Conservation (phyloP, 2,329 filamentous ascomycete species). For the Botrytis cinerea region DNA sequence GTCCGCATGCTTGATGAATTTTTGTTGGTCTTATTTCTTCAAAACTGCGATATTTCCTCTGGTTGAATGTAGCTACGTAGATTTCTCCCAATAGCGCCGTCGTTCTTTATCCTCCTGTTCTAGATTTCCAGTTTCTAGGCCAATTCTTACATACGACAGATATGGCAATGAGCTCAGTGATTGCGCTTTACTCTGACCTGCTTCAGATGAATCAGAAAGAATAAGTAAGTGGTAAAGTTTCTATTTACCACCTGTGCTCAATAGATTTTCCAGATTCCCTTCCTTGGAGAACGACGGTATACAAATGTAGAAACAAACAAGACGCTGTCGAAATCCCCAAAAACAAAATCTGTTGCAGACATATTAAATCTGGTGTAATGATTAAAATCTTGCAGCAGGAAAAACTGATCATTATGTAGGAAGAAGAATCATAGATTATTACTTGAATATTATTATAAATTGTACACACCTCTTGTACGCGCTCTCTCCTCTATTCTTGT, state of each 20-base stretch:
- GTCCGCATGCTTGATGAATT: not conserved
- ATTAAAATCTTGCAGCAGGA: not conserved
- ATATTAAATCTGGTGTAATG: not conserved
- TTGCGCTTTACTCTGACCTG: not conserved
- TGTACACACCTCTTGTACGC: not conserved
- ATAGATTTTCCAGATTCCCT: not conserved
- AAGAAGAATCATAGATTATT: not conserved
- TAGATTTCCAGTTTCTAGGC: not conserved
- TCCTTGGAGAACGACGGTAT: not conserved
- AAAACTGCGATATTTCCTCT: too few relatives aligned
- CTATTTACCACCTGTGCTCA: not conserved
- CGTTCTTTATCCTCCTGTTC: not conserved
- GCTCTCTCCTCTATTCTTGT: not conserved
- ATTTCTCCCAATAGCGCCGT: not conserved
- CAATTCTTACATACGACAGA: not conserved
- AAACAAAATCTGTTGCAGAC: not conserved
- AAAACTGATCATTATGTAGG: too few relatives aligned
- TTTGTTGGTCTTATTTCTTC: too few relatives aligned
- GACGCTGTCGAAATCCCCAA: not conserved
- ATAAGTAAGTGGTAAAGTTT: not conserved
- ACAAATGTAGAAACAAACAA: not conserved
- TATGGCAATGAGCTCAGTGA: not conserved
- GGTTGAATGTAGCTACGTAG: too few relatives aligned
- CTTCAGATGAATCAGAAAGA: not conserved
- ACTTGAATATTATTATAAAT: not conserved